Percentiles rank a stretch among this genome's conserved stretches.
These are phyloP conservation scores for Paracoccidioides lutzii DNA, from an alignment of 2,329 filamentous ascomycete genomes.

Conservation along the genomic window DNA sequence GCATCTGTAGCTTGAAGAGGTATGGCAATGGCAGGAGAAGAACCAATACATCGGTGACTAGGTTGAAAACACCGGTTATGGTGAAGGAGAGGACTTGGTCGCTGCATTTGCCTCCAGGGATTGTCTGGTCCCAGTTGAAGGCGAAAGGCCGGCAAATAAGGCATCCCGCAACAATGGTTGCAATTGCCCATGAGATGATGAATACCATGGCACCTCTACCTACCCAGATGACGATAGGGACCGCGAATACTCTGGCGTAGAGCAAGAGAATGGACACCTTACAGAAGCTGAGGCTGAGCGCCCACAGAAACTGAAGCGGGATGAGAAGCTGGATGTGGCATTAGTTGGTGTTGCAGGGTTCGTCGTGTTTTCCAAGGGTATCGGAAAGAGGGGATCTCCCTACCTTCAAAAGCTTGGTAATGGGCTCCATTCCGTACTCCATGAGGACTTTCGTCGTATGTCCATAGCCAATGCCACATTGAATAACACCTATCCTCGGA, in stretches of 20 bases:
- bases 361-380: not conserved
- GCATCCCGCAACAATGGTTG: conserved; percentile 17
- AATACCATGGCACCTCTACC: conserved; percentile 8
- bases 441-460: conserved; percentile 10
- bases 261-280: conserved; percentile 16
- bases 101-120: conserved; percentile 13
- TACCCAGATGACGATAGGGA: conserved; percentile 7
- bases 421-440: conserved; percentile 11
- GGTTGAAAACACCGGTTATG: conserved; percentile 14
- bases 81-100: conserved; percentile 15
- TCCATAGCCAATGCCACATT: conserved; percentile 15
- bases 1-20: conserved; percentile 15
- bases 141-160: conserved; percentile 15
- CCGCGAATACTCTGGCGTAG: conserved; percentile 15
- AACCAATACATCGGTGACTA: conserved; percentile 16
- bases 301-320: conserved; percentile 17
- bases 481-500: conserved; percentile 8
- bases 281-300: conserved; percentile 14
- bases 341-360: not conserved
- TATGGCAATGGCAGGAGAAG: conserved; percentile 14
- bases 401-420: conserved; percentile 12
- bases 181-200: conserved; percentile 14
- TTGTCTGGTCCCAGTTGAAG: conserved; percentile 17
- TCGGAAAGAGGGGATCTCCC: not conserved
- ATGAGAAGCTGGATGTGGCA: conserved; percentile 11